Percentiles rank a stretch among this genome's conserved stretches.
phyloP scores from a whole-genome alignment of 2,329 filamentous ascomycete genomes.

The Paecilomyces niveus region DNA sequence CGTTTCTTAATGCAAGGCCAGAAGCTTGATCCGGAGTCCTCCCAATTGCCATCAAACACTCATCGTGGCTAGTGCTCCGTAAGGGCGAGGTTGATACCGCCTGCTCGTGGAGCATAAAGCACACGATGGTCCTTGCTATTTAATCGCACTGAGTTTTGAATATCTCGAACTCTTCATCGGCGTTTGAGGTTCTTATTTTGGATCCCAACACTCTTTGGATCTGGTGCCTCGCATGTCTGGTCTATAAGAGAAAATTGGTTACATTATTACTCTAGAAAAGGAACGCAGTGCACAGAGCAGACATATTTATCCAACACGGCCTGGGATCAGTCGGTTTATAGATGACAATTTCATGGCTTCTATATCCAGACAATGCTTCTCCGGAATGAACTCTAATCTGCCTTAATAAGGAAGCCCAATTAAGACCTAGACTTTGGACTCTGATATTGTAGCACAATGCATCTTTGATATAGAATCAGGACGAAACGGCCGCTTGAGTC shows the following conservation, averaged over 20 bases:
- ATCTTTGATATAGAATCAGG: not conserved
- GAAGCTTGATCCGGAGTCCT: not conserved
- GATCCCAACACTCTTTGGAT: not conserved
- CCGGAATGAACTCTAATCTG: too few species aligned
- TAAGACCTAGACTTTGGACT: too few species aligned
- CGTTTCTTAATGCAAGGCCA: not conserved
- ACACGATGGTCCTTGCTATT: not conserved
- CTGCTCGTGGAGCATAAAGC: not conserved
- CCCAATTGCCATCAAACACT: not conserved
- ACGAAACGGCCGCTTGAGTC: not conserved
- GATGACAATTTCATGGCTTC: too few species aligned
- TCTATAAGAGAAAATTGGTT: not conserved
- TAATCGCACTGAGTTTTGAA: not conserved
- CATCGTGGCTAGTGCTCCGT: not conserved
- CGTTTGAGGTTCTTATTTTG: not conserved
- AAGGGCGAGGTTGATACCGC: not conserved
- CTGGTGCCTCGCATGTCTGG: not conserved
- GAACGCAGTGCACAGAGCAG: not conserved
- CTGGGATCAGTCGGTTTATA: too few species aligned
- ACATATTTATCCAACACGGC: too few species aligned
- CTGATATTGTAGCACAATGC: not conserved
- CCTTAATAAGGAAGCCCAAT: too few species aligned
- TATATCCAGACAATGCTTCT: too few species aligned
- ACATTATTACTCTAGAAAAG: not conserved
- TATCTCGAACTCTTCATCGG: not conserved